Evolutionary conservation across 1,284 basidiomycete genomes (phyloP), one percentile per base, ranked within the genome.

Genomic region (Rhodotorula mucilaginosa): DNA sequence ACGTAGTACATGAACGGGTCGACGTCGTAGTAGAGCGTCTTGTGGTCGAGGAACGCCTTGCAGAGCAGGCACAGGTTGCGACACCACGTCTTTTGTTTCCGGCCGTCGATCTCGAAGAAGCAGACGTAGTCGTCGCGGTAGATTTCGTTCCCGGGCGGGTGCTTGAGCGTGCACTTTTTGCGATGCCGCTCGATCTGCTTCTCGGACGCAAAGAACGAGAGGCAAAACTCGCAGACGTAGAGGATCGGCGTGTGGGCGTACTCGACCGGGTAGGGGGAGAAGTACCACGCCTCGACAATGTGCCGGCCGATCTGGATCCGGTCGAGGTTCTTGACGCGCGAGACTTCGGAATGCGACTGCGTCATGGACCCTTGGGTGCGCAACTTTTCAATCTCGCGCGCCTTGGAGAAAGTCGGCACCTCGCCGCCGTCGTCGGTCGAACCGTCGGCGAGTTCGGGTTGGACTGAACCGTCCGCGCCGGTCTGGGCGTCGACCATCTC

Each of bases 1-100:
- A 96, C 90, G 85, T 99, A 99, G 86, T 95, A 99, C 85, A 99
- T 87, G 85, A 99, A 99, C 6, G 97, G 97, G 72, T 97, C 98
- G 77, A 99, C 97, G 83, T 99, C 97, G 84, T 98, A 99, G 84
- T 99, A 99, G 76, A 99, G 85, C 44, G 97, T 99, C 85, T 99
- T 99, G 84, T 99, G 97, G 81, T 99, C 97, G 76, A 99, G 88
- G 83, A 99, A 99, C 81, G 93, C 97, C 83, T 99, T 99, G 58
- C 91, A 95, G 58, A 99, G 84, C 74, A 99, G 85, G 82, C 96
- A 99, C 70, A 99, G 83, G 82, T 99, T 98, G 76, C 97, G 87
- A 83, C 97, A 99, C 90, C 92, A 99, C 2, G 93, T 91, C 79
- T 97, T 85, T 81, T 99, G 96, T 73, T 92, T 89, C 81, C 93